These are phyloP conservation scores for Fraxinus cuspidata DNA, from an alignment of 257 asterid species.

Conservation along the genomic window DNA sequence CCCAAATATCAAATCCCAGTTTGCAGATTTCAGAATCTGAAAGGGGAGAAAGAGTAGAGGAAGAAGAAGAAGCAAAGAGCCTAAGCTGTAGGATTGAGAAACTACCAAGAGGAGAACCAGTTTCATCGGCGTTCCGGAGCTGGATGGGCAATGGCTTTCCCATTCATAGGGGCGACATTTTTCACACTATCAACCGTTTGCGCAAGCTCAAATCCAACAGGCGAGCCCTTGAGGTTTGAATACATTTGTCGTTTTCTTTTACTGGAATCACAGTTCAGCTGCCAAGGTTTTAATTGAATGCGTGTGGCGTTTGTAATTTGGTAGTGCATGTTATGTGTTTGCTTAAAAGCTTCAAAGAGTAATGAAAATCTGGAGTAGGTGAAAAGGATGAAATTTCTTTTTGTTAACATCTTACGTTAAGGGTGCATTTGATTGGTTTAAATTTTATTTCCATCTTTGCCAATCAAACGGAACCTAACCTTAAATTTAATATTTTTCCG, in stretches of 20 bases:
- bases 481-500: not conserved
- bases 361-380: not conserved
- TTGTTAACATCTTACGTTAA: not conserved
- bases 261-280: not conserved
- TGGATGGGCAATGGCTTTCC: slow-evolving; percentile 99
- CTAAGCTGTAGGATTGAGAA: slow-evolving; percentile 73
- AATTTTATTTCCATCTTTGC: too few species aligned
- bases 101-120: slow-evolving; percentile 51
- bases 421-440: too few species aligned
- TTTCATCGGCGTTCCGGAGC: slow-evolving; percentile 72
- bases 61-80: slow-evolving; percentile 38
- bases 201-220: slow-evolving; percentile 63
- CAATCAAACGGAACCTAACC: too few species aligned
- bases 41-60: slow-evolving; percentile 27
- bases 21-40: slow-evolving; percentile 36
- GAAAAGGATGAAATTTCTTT: not conserved
- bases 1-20: slow-evolving; percentile 26
- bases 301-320: too few species aligned
- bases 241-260: not conserved
- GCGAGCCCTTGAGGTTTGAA: slow-evolving; percentile 79
- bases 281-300: not conserved
- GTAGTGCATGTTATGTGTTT: slow-evolving; percentile 41
- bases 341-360: slow-evolving; percentile 35
- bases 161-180: slow-evolving; percentile 70
- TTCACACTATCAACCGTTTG: slow-evolving; percentile 72